These are phyloP conservation scores for Orychophragmus violaceus DNA, from an alignment of 345 rosid species.

Conservation along the genomic window DNA sequence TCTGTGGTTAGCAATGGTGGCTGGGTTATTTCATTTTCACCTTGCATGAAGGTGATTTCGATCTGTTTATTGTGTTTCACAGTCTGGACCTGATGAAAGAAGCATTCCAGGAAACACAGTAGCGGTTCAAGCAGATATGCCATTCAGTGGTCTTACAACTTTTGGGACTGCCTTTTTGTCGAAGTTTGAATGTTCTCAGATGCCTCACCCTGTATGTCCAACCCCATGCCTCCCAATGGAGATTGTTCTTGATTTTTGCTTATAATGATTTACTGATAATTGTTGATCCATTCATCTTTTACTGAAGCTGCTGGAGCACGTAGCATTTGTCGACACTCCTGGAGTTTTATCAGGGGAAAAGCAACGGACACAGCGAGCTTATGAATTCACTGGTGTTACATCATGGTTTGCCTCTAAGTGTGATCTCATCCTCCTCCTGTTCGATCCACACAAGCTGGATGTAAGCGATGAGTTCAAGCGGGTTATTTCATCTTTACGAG, in stretches of 20 bases:
- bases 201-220: constrained; percentile 83
- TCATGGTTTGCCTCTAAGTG: constrained; percentile 99
- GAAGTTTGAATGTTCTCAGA: constrained; percentile 94
- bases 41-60: neutral
- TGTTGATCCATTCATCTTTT: constrained; percentile 6
- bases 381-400: constrained; percentile 88
- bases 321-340: constrained; percentile 89
- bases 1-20: neutral
- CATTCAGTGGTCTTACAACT: constrained; percentile 81
- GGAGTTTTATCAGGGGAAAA: constrained; percentile 97
- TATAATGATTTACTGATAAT: constrained; percentile 11
- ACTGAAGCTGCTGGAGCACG: constrained; percentile 78
- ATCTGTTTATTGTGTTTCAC: constrained; percentile 19
- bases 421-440: constrained; percentile 90
- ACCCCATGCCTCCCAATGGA: neutral
- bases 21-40: constrained; percentile 1
- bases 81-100: constrained; percentile 97
- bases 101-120: constrained; percentile 94
- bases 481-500: constrained; percentile 84
- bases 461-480: constrained; percentile 97
- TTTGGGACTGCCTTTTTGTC: constrained; percentile 94
- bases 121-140: constrained; percentile 98
- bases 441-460: constrained; percentile 96
- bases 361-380: constrained; percentile 83
- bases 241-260: neutral